phyloP scores from a whole-genome alignment of 1,284 basidiomycete genomes.

The Ganoderma leucocontextum region DNA sequence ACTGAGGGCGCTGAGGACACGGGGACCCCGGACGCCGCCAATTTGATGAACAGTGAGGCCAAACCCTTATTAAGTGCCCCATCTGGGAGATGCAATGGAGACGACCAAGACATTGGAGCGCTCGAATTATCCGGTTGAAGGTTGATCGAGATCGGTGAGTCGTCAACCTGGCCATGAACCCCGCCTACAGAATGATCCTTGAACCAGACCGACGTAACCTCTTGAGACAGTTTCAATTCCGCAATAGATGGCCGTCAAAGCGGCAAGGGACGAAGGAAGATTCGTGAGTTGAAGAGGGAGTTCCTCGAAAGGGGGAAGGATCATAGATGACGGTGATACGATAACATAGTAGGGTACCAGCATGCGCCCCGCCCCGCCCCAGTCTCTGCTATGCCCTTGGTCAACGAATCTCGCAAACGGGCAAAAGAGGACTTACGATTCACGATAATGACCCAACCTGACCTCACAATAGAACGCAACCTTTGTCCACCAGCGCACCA shows the following conservation, averaged over 20 bases:
- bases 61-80: not conserved
- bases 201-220: not conserved
- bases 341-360: not conserved
- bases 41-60: not conserved
- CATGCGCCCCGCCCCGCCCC: not conserved
- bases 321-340: not conserved
- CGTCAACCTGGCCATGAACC: not conserved
- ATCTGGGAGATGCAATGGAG: not conserved
- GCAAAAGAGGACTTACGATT: not conserved
- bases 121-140: not conserved
- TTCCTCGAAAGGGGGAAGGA: not conserved
- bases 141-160: not conserved
- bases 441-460: not conserved
- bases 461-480: slow-evolving; percentile 38
- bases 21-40: not conserved
- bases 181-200: not conserved
- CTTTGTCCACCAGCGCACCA: slow-evolving; percentile 31
- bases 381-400: not conserved
- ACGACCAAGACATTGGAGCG: not conserved
- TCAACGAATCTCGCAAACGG: not conserved
- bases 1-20: not conserved
- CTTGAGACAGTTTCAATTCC: not conserved
- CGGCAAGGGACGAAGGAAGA: not conserved
- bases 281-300: not conserved
- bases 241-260: not conserved